phyloP scores from a whole-genome alignment of 192 early-diverging fungal species.

The Spinellus fusiger region DNA sequence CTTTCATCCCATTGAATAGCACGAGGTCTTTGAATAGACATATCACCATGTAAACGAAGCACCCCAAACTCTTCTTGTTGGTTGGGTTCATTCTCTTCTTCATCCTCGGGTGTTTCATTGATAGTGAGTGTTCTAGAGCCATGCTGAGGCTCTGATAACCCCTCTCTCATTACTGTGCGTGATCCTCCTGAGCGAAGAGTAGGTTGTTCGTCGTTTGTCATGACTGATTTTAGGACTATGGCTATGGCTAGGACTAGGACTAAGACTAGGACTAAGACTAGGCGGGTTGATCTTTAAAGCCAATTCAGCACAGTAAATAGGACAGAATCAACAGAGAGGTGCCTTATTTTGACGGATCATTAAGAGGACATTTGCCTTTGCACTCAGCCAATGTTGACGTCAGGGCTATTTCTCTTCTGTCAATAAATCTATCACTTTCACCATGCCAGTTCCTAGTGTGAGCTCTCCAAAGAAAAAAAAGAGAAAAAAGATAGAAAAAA shows the following conservation, averaged over 20 bases:
- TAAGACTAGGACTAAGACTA: neutral
- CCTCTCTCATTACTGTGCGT: constrained; percentile 5
- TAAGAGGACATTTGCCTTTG: neutral
- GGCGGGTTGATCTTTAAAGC: neutral
- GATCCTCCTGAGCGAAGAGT: neutral
- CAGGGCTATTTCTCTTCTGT: neutral
- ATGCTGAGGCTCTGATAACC: constrained; percentile 2
- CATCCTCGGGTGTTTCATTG: constrained; percentile 1
- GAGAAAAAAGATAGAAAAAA: too few species aligned
- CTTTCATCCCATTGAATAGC: constrained; percentile 59
- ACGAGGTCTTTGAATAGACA: constrained; percentile 22
- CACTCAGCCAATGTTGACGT: neutral
- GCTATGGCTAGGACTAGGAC: neutral
- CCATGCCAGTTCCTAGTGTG: too few species aligned
- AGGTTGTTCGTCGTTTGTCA: neutral
- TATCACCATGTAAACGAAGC: constrained; percentile 45
- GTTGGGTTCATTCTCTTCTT: neutral
- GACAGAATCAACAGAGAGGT: too few species aligned
- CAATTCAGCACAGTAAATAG: too few species aligned
- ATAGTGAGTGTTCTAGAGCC: constrained; percentile 19
- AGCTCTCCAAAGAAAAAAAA: too few species aligned
- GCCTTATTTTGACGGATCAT: neutral
- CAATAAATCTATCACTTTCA: too few species aligned
- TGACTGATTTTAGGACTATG: neutral
- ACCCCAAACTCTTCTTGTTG: constrained; percentile 32